Conservation (phyloP, 2,329 filamentous ascomycete genomes). For the Colletotrichum acutatum region DNA sequence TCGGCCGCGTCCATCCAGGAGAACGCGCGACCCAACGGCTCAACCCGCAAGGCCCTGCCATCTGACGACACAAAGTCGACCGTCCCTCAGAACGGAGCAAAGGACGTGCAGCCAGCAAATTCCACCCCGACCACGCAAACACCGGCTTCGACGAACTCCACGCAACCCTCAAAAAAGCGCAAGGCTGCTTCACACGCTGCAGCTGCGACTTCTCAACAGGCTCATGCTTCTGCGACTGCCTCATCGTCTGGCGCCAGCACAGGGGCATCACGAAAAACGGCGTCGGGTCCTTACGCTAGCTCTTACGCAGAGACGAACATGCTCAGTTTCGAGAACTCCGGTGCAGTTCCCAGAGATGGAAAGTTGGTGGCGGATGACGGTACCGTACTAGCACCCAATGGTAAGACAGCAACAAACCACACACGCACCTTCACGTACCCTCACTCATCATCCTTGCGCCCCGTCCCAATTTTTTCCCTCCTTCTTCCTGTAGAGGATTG, state of each 20-base stretch:
- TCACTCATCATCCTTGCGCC: background rate
- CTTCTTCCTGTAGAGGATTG: background rate
- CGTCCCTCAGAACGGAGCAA: constrained; percentile 49
- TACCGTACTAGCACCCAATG: constrained; percentile 83
- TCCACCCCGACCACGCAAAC: constrained; percentile 43
- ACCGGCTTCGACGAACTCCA: constrained; percentile 61
- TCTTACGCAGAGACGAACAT: constrained; percentile 79
- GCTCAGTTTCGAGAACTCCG: constrained; percentile 84
- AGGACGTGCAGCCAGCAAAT: constrained; percentile 46
- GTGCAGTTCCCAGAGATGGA: constrained; percentile 76
- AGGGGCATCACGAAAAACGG: constrained; percentile 49
- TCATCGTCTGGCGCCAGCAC: constrained; percentile 42
- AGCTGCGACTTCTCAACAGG: constrained; percentile 30
- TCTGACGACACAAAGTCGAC: constrained; percentile 52
- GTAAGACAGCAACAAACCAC: constrained; percentile 64
- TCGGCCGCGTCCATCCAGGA: constrained; percentile 51
- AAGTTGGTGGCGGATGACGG: constrained; percentile 92
- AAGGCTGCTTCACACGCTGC: constrained; percentile 69
- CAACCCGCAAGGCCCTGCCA: constrained; percentile 53
- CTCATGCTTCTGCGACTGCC: constrained; percentile 38
- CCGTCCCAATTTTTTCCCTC: background rate
- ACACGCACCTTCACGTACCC: constrained; percentile 18
- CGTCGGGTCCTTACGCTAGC: constrained; percentile 43
- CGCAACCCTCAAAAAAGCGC: constrained; percentile 79
- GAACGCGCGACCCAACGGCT: constrained; percentile 44